Base-by-base conservation (phyloP, 2,329 filamentous ascomycete genomes). In the Colletotrichum viniferum region DNA sequence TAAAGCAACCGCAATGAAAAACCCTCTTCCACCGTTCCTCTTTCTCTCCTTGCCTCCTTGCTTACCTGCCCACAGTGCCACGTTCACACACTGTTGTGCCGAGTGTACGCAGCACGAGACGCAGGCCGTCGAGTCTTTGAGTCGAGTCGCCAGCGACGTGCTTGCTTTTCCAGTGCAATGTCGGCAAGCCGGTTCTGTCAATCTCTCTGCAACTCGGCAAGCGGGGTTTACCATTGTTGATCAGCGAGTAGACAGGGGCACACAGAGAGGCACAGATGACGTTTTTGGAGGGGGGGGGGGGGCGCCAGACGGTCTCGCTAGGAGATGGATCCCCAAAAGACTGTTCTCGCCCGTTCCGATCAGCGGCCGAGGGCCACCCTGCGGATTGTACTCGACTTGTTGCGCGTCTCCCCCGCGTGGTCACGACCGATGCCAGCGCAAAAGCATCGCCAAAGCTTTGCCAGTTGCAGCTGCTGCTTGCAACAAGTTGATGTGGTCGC, bases 331-430 rank as follows among this genome's bases (percentile, higher is more conserved):
- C 38, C 38, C 38, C 18, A 43, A 65, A 43, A 24, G 48, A 24
- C 43, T 55, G 68, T 52, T 71, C 72, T 74, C 72, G 67, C 68
- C 72, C 72, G 34, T 66, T 61, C 61, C 36, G 67, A 65, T 61
- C 60, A 71, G 67, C 43, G 48, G 28, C 30, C 36, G 67, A 60
- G 28, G 48, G 24, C 52, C 48, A 52, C 36, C 67, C 52, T 71
- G 67, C 61, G 68, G 32, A 43, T 10, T 43, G 38, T 10, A 34
- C 34, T 65, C 24, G 48, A 66, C 24, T 30, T 71, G 16, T 74
- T 65, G 30, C 62, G 36, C 30, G 61, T 62, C 30, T 43, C 66
- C 62, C 18, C 72, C 72, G 71, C 72, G 38, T 43, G 69, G 61
- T 24, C 18, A 48, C 34, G 28, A 55, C 18, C 26, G 18, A n/a